Conservation (phyloP, 495 filamentous ascomycete species). For the Lophium mytilinum region DNA sequence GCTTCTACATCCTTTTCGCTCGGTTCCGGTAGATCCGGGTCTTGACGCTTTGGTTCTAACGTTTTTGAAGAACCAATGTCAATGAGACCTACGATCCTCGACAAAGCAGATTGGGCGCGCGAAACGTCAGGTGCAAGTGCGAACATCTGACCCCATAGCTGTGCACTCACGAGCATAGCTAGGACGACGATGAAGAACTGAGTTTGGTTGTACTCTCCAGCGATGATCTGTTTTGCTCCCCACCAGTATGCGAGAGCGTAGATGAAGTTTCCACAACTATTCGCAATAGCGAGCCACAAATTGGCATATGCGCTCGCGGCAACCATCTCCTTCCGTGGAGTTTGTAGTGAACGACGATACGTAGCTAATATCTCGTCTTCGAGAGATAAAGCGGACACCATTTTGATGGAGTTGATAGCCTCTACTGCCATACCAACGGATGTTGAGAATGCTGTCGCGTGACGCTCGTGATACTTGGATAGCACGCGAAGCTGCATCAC, state of each 20-base stretch:
- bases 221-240: slow-evolving; percentile 14
- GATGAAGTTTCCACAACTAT: slow-evolving; percentile 40
- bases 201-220: slow-evolving; percentile 14
- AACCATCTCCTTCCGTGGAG: slow-evolving; percentile 34
- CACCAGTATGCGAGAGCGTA: slow-evolving; percentile 30
- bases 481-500: slow-evolving; percentile 21
- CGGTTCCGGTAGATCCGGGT: too few relatives aligned
- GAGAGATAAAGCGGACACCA: slow-evolving; percentile 47
- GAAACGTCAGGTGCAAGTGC: slow-evolving; percentile 26
- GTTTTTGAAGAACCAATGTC: too few relatives aligned
- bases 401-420: slow-evolving; percentile 49
- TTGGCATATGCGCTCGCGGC: slow-evolving; percentile 35
- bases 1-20: slow-evolving; percentile 60
- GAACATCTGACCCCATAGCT: slow-evolving; percentile 28
- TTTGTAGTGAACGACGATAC: slow-evolving; percentile 40
- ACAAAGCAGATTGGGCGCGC: slow-evolving; percentile 37
- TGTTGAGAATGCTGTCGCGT: slow-evolving; percentile 48
- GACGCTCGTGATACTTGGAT: slow-evolving; percentile 49
- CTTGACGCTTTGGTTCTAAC: too few relatives aligned
- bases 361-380: slow-evolving; percentile 42
- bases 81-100: slow-evolving; percentile 22
- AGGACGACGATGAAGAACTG: slow-evolving; percentile 31
- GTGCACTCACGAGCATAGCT: slow-evolving; percentile 30
- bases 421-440: slow-evolving; percentile 51
- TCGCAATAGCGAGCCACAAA: slow-evolving; percentile 31